Evolutionary conservation across 352 stramenopile genomes (phyloP).

Genomic region (Pythium rhizo-oryzae): DNA sequence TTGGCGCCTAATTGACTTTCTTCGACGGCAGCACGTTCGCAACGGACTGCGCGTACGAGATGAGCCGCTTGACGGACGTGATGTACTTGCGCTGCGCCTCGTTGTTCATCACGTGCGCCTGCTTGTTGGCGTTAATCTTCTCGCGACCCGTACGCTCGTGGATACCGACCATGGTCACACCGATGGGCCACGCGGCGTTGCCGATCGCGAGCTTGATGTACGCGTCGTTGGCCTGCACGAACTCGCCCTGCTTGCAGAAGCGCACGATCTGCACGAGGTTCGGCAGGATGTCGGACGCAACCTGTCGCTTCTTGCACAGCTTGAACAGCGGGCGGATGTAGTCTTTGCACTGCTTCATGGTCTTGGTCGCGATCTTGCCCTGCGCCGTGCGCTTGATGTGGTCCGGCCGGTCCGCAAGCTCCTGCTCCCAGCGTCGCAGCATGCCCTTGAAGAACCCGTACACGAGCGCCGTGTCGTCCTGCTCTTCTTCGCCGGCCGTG

Average conservation of each 20-base stretch:
- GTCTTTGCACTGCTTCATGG: conserved; percentile 98
- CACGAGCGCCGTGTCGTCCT: conserved; percentile 57
- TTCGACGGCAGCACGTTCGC: conserved; percentile 84
- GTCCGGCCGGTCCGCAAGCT: conserved; percentile 87
- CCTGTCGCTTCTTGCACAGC: conserved; percentile 92
- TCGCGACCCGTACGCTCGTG: conserved; percentile 95
- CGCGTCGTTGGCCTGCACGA: conserved; percentile 95
- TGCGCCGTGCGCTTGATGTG: conserved; percentile 89
- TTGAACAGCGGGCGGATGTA: conserved; percentile 99
- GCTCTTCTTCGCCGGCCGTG: conserved; percentile 27
- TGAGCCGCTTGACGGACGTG: conserved; percentile 97
- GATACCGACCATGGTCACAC: conserved; percentile 99
- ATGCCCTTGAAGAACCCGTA: conserved; percentile 95
- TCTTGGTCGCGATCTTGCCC: conserved; percentile 96
- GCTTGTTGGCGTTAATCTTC: conserved; percentile 98
- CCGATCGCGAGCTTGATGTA: conserved; percentile 99
- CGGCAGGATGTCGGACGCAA: conserved; percentile 88
- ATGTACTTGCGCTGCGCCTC: conserved; percentile 98
- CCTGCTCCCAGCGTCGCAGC: conserved; percentile 93
- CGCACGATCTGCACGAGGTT: conserved; percentile 94
- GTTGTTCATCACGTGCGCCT: conserved; percentile 99
- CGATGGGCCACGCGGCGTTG: conserved; percentile 98
- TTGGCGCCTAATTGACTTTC: conserved; percentile 54
- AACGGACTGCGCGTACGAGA: conserved; percentile 96
- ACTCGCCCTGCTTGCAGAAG: conserved; percentile 93